Base-by-base conservation (phyloP, 306 rosid species). In the Cicer bijugum region DNA sequence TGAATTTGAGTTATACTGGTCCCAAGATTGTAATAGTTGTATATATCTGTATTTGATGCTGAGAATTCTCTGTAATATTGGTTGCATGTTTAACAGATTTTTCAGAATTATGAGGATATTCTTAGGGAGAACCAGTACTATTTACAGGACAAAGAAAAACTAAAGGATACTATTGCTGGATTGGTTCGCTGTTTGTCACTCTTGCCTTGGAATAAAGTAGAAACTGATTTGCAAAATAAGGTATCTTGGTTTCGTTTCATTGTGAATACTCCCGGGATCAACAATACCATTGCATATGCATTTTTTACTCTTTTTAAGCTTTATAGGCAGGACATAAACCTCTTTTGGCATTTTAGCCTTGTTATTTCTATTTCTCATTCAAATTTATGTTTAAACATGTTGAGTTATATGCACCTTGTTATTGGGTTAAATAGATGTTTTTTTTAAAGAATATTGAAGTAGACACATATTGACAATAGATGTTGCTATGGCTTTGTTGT, bases 41-140 rank as follows among this genome's bases (percentile, higher is more conserved):
- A 67, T 37, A 15, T 14, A 20, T 20, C 23, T 81, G 51, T 47
- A 44, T 64, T 45, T 66, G 67, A 61, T 40, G 57, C 69, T 47
- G 59, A 60, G 9, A 53, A 58, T 75, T 66, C 8, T 17, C 62
- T 40, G 69, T 69, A 82, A 60, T 17, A 33, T 42, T 52, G 56
- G 68, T 77, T 81, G 77, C 44, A 67, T 81, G 75, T 73, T 78
- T 57, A 44, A 60, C 97, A 91, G 96, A 85, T 91, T 84, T 89
- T 94, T 82, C 90, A 86, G 67, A 94, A 80, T 82, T 91, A 84
- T 37, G 92, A 75, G 83, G 89, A 91, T 75, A 85, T 94, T 78
- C 84, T 94, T 39, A 80, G 69, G 77, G 83, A 85, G 84, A 88
- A 86, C 90, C 87, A 87, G 78, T 84, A 79, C 80, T 81, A 72